phyloP scores from a whole-genome alignment of 1,284 basidiomycete species.

The Coniferiporia weirii region DNA sequence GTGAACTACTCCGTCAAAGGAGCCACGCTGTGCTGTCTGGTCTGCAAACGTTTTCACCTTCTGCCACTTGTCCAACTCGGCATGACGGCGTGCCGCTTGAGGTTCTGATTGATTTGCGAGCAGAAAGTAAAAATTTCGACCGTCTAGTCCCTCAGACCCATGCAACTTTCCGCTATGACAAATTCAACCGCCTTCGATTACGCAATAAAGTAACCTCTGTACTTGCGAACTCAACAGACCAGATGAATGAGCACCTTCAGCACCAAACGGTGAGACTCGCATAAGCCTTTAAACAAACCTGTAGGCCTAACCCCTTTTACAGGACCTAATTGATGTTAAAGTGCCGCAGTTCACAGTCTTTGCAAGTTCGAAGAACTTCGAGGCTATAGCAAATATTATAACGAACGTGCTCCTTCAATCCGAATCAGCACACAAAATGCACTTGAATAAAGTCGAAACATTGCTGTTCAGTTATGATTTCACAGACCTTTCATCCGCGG shows the following conservation, averaged over 20 bases:
- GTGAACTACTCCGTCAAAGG: constrained; percentile 32
- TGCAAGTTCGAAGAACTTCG: constrained; percentile 83
- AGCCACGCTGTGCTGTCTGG: constrained; percentile 74
- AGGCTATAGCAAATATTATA: constrained; percentile 83
- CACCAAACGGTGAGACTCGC: constrained; percentile 64
- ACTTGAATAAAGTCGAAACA: constrained; percentile 75
- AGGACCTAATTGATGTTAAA: constrained; percentile 80
- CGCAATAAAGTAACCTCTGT: constrained; percentile 64
- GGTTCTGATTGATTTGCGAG: constrained; percentile 79
- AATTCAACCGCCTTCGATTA: constrained; percentile 88
- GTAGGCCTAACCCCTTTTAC: constrained; percentile 1
- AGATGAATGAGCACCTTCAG: constrained; percentile 61
- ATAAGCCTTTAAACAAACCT: constrained; percentile 5
- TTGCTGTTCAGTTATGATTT: constrained; percentile 91
- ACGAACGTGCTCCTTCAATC: constrained; percentile 86
- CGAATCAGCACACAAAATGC: constrained; percentile 78
- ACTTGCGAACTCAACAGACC: constrained; percentile 32
- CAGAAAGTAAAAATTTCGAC: constrained; percentile 81
- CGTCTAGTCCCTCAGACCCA: constrained; percentile 88
- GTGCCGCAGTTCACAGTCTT: constrained; percentile 88
- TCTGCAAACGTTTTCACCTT: constrained; percentile 86
- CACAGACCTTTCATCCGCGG: constrained; percentile 66
- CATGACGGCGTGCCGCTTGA: constrained; percentile 76
- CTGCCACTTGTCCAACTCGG: constrained; percentile 33
- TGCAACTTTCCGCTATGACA: constrained; percentile 85